Conservation (phyloP, 31 red algal species). For the Porphyra umbilicalis region DNA sequence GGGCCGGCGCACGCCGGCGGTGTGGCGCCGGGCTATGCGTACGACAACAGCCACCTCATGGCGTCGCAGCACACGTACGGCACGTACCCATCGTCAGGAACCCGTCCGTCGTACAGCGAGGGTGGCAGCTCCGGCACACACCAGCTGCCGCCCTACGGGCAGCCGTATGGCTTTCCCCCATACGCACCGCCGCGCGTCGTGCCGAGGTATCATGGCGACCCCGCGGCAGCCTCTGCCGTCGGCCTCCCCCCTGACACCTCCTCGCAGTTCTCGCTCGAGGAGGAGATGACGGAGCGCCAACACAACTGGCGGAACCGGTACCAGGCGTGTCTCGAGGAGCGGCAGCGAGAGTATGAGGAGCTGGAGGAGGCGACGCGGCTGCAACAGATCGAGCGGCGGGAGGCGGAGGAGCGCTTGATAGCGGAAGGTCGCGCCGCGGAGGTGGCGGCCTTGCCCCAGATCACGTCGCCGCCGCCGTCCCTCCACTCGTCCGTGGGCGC, state of each 20-base stretch:
- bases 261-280: neutral
- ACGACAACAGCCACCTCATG: no score
- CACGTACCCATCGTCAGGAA: no score
- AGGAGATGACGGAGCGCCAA: neutral
- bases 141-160: no score
- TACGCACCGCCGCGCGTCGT: no score
- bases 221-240: neutral
- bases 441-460: neutral
- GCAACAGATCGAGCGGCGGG: neutral
- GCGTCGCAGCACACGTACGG: no score
- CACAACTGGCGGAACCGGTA: neutral
- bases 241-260: neutral
- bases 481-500: neutral
- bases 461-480: neutral
- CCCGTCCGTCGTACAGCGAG: no score
- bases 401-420: neutral
- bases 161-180: no score
- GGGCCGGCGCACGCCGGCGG: no score
- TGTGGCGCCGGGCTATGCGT: no score
- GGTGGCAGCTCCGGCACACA: no score
- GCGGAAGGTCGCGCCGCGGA: neutral
- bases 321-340: neutral
- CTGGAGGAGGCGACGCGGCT: neutral
- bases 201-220: neutral
- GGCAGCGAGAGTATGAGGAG: neutral